These are phyloP conservation scores for Leptographium procerum DNA, from an alignment of 2,329 filamentous ascomycete genomes.

Conservation along the genomic window DNA sequence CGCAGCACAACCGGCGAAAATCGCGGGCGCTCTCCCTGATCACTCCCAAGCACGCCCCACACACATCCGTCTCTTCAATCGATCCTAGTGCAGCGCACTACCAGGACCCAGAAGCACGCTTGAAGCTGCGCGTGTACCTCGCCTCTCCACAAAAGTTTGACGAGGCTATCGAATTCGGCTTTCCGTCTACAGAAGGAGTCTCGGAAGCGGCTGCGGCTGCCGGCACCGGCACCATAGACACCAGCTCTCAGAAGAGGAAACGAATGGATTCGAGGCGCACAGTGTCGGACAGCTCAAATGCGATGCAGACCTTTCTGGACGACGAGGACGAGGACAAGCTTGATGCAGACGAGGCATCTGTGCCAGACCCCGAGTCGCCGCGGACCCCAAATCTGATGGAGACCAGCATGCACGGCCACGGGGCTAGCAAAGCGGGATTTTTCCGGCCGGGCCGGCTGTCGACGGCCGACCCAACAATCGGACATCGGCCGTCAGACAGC, in stretches of 20 bases:
- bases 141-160: constrained; percentile 91
- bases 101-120: constrained; percentile 76
- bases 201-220: constrained; percentile 14
- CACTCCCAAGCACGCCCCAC: constrained; percentile 31
- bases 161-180: constrained; percentile 88
- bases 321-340: constrained; percentile 27
- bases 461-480: constrained; percentile 2
- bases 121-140: constrained; percentile 76
- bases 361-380: constrained; percentile 48
- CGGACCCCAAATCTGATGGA: constrained; percentile 41
- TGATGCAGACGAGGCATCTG: constrained; percentile 43
- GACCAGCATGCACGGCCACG: constrained; percentile 8
- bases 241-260: constrained; percentile 16
- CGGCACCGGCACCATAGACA: neutral
- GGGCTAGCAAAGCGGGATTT: neutral
- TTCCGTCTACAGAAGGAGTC: constrained; percentile 51
- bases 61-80: constrained; percentile 39
- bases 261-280: constrained; percentile 16
- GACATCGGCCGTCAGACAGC: constrained; percentile 23
- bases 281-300: constrained; percentile 36
- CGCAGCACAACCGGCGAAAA: constrained; percentile 31
- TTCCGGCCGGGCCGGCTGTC: constrained; percentile 9
- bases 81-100: constrained; percentile 73
- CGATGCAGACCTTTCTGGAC: constrained; percentile 42
- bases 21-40: constrained; percentile 47